Evolutionary conservation across 257 asterid genomes (phyloP).

Genomic region (Anisodus acutangulus): DNA sequence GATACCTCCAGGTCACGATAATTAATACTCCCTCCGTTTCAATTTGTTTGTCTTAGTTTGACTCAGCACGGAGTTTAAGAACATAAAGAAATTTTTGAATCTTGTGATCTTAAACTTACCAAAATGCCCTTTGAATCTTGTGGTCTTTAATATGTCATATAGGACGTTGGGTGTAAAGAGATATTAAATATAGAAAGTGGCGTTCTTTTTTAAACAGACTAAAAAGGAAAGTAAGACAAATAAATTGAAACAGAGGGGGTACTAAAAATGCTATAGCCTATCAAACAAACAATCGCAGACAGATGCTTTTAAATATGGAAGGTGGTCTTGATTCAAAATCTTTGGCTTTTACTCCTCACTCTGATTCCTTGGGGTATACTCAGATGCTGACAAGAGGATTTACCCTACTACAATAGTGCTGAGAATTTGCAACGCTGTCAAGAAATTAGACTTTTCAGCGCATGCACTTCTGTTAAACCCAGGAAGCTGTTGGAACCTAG

Average conservation of each 20-base stretch:
- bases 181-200: too few relatives aligned
- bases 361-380: not conserved
- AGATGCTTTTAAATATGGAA: not conserved
- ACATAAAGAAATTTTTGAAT: too few relatives aligned
- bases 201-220: too few relatives aligned
- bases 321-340: not conserved
- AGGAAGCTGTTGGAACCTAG: not conserved
- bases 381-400: not conserved
- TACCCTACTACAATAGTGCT: conserved; percentile 9
- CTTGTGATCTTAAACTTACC: too few relatives aligned
- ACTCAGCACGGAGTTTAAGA: too few relatives aligned
- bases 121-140: too few relatives aligned
- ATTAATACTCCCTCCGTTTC: not conserved
- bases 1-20: not conserved
- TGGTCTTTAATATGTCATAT: too few relatives aligned
- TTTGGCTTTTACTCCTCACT: not conserved
- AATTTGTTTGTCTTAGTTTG: too few relatives aligned
- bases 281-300: not conserved
- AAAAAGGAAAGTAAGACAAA: too few relatives aligned
- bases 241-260: too few relatives aligned
- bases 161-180: too few relatives aligned
- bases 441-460: not conserved
- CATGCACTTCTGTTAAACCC: not conserved
- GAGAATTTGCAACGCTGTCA: not conserved
- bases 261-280: not conserved